Base-by-base conservation (phyloP, 2,329 filamentous ascomycete genomes). In the Sporothrix humicola region DNA sequence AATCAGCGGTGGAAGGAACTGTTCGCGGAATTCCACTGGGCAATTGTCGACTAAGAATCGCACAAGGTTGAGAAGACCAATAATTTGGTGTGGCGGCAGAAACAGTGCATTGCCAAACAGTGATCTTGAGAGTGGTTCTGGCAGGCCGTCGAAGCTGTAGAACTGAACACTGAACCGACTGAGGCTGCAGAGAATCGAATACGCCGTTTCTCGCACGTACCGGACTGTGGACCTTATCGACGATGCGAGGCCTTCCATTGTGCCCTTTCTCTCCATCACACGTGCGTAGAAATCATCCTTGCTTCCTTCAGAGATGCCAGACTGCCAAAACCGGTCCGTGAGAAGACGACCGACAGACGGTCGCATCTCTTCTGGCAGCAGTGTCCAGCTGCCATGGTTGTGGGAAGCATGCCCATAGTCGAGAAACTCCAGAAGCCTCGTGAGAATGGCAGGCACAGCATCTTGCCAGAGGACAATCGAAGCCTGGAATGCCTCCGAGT, bases 251-350 rank as follows among this genome's bases (percentile, higher is more conserved):
- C 96, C 96, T 82, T 99, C 96, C 73, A 97, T 89, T 0, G 94
- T 97, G 56, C 88, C 89, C 82, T 94, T 97, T 73, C 96, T 97
- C 46, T 94, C 92, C 73, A 94, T 90, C 1, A 99, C 95, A 56
- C 93, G 90, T 46, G 94, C 93, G 81, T 98, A 98, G 80, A 99
- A 99, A 74, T 98, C 95, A 76, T 98, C 96, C 80, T 96, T 94
- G 78, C 93, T 98, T 37, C 97, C 96, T 75, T 92, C 93, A 0
- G 96, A 98, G 69, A 99, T 99, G 10, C 96, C 96, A 7, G 95
- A 94, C 84, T 99, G 96, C 96, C 96, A 99, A 81, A 99, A 99
- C 31, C 96, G 89, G 82, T 99, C 96, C 15, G 94, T 97, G 26
- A 99, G 84, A 23, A 98, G 94, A 26, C 93, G 89, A 59, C 90